Evolutionary conservation across 257 asterid species (phyloP).

Genomic region (Echium plantagineum): DNA sequence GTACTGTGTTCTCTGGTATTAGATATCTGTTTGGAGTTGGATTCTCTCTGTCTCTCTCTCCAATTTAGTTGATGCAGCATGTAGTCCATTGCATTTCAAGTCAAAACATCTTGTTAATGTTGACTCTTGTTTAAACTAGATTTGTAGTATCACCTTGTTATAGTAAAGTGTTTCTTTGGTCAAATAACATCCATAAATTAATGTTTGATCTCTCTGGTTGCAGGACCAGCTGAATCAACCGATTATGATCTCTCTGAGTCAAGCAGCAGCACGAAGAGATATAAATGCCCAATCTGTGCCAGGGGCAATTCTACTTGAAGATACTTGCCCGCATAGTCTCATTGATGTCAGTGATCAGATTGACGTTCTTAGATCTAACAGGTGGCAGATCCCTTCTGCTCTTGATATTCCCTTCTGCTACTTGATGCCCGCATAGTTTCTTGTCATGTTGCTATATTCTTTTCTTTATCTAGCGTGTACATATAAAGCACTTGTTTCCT

Average conservation of each 20-base stretch:
- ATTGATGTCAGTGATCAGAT: constrained; percentile 38
- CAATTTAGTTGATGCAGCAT: too few species aligned
- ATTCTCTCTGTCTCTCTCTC: too few species aligned
- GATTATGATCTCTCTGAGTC: constrained; percentile 45
- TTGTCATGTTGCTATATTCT: not conserved
- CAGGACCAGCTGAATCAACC: constrained; percentile 84
- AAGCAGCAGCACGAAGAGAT: constrained; percentile 36
- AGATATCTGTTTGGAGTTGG: too few species aligned
- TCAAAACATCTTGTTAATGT: too few species aligned
- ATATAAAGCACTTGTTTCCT: constrained; percentile 1
- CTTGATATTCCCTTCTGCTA: not conserved
- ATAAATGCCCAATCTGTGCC: constrained; percentile 18
- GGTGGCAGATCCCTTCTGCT: constrained; percentile 21
- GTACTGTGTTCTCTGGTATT: too few species aligned
- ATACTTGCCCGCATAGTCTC: constrained; percentile 37
- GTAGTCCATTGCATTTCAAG: too few species aligned
- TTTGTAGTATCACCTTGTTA: not conserved
- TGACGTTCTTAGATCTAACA: constrained; percentile 31
- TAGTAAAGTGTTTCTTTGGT: not conserved
- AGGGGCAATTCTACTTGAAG: constrained; percentile 24
- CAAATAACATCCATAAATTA: not conserved
- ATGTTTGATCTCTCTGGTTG: not conserved
- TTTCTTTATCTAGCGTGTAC: not conserved
- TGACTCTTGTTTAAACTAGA: not conserved
- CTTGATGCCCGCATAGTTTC: too few species aligned